Percentiles rank a stretch among this genome's conserved stretches.
These are phyloP conservation scores for Scheffersomyces quercinus DNA, from an alignment of 1,139 yeast species.

Conservation along the genomic window DNA sequence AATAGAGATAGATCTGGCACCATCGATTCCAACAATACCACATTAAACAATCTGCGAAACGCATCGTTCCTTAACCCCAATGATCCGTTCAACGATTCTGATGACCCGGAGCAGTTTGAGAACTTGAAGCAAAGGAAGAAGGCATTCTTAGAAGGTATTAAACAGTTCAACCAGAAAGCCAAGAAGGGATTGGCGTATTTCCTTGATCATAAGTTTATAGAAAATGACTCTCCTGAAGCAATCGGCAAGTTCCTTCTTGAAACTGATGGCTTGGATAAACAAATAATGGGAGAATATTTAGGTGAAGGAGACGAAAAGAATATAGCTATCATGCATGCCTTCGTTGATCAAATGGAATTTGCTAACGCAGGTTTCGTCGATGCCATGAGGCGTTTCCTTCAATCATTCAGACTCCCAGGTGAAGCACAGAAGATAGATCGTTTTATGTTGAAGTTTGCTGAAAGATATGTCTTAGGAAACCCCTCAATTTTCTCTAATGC, in stretches of 20 bases:
- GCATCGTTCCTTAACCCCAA: slow-evolving; percentile 31
- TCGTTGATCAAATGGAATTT: slow-evolving; percentile 88
- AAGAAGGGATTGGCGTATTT: slow-evolving; percentile 72
- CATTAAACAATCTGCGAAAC: slow-evolving; percentile 30
- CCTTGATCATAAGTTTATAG: slow-evolving; percentile 62
- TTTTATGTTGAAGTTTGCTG: slow-evolving; percentile 95
- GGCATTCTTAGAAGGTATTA: slow-evolving; percentile 73
- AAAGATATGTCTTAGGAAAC: slow-evolving; percentile 83
- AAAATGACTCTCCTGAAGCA: slow-evolving; percentile 57
- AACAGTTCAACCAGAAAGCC: slow-evolving; percentile 82
- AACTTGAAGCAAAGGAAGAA: slow-evolving; percentile 81
- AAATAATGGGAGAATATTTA: slow-evolving; percentile 83
- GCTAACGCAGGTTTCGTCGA: slow-evolving; percentile 69
- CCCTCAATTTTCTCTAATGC: slow-evolving; percentile 86
- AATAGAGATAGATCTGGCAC: slow-evolving; percentile 42
- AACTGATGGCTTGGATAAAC: slow-evolving; percentile 82
- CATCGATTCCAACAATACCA: slow-evolving; percentile 38
- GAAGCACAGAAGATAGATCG: slow-evolving; percentile 98
- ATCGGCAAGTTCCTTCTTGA: slow-evolving; percentile 75
- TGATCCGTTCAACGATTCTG: slow-evolving; percentile 40
- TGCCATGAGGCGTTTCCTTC: slow-evolving; percentile 81
- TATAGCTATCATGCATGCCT: slow-evolving; percentile 86
- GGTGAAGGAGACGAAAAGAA: slow-evolving; percentile 87
- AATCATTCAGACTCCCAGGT: slow-evolving; percentile 91
- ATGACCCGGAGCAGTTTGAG: slow-evolving; percentile 86